Base-by-base conservation (phyloP, 805 yeast genomes). In the Candida alai region DNA sequence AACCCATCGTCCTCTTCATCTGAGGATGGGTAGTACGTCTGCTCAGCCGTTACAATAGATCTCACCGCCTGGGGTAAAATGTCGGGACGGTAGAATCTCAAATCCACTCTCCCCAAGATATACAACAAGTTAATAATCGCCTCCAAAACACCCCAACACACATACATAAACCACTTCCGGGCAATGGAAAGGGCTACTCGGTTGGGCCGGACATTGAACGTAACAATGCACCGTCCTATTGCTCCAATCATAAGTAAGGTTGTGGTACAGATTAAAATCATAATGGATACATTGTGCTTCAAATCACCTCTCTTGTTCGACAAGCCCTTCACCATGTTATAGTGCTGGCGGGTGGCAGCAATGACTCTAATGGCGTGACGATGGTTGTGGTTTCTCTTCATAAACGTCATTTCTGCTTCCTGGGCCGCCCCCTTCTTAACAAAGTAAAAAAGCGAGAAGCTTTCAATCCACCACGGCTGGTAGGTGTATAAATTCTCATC, bases 11-110 rank as follows among this genome's bases (percentile, higher is more conserved):
- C 44, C 30, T 49, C 60, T 32, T 56, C 58, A 26, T 48, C 54
- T 4, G 51, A 44, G 19, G 37, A 56, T 4, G 56, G 59, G 29
- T 52, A 53, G 42, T 49, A 47, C 18, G 67, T 53, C 40, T 63
- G 70, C 37, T 65, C 68, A 3, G 71, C 71, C 3, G 72, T 65
- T 24, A 65, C 54, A 35, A 65, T 65, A 12, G 54, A 45, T 42
- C 69, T 51, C 34, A 65, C 68, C 32, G 52, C 56, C 27, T 50
- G 48, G 10, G 67, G 70, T 39, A 75, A 60, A 29, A 55, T 58
- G 54, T 82, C 89, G 12, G 93, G 90, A 57, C 84, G 77, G 68
- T 84, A 84, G 60, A 84, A 84, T 54, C 93, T 70, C 48, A 84
- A 65, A 54, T 84, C 93, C 33, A 80, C 76, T 54, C 94, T 72